Evolutionary conservation across 2,329 filamentous ascomycete genomes (phyloP), one percentile per base, ranked within the genome.

Genomic region (Stemphylium beticola): DNA sequence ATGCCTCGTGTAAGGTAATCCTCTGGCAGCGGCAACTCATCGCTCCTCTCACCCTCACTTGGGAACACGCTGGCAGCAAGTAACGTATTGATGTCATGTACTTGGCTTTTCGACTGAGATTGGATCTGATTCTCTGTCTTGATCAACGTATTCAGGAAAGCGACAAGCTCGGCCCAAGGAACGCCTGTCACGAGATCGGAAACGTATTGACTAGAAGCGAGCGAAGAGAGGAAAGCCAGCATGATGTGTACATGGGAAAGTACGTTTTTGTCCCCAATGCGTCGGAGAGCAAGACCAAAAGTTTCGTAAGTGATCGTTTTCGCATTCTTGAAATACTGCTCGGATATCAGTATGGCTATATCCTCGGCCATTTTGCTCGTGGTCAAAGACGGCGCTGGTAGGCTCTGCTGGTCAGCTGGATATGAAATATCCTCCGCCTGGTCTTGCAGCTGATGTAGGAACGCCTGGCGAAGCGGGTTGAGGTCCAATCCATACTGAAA

Each of bases 1-100:
- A 90, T 75, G 0, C 89, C 89, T 1, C 87, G 80, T 50, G 91
- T 81, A 0, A 83, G 80, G 60, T 85, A 90, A 56, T 92, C 89
- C 43, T 92, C 89, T 0, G 87, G 87, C 0, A 92, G 69, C 0
- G 88, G 87, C 0, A 81, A 77, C 1, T 78, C 79, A 0, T 79
- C 69, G 1, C 74, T 24, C 5, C 54, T 51, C 18, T 65, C 58
- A 4, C 49, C 46, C 2, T 77, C 78, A 2, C 77, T 76, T 0
- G 84, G 83, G 52, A 89, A 86, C 0, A 74, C 36, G 11, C 60
- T 38, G n/a, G 65, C 1, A 12, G 62, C 40, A 8, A 73, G 42
- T 5, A 69, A 39, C 67, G 70, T 26, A 66, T 76, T 29, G 76
- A 72, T 59, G 34, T 57, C 42, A 74, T 76, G 58, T 1, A 26